Percentiles rank a stretch among this genome's conserved stretches.
Evolutionary conservation across 768 basidiomycete species (phyloP).

Genomic region (button mushroom (Agaricus bisporus)): DNA sequence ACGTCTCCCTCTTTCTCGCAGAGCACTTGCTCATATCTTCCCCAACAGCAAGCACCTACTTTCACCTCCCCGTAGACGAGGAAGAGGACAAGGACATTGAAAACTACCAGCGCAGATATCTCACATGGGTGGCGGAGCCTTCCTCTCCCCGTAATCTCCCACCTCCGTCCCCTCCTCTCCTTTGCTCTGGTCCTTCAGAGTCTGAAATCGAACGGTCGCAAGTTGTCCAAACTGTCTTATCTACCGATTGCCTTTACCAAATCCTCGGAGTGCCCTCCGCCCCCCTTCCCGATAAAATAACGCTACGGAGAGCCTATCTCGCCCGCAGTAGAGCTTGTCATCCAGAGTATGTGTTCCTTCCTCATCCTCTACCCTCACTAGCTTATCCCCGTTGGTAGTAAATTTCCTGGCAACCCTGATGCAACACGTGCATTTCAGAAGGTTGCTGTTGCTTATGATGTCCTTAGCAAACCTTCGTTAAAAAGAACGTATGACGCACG

Average conservation of each 20-base stretch:
- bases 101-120: conserved; percentile 36
- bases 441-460: conserved; percentile 77
- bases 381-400: conserved; percentile 36
- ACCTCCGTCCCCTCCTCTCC: conserved; percentile 14
- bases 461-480: conserved; percentile 67
- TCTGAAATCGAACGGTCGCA: conserved; percentile 1
- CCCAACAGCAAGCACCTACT: conserved; percentile 51
- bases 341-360: conserved; percentile 62
- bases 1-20: neutral
- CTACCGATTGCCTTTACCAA: conserved; percentile 61
- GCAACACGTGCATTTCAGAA: conserved; percentile 85
- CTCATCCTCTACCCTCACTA: neutral
- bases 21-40: neutral
- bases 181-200: neutral
- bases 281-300: conserved; percentile 46
- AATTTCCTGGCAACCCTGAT: conserved; percentile 70
- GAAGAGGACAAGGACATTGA: conserved; percentile 43
- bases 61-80: conserved; percentile 59
- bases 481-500: conserved; percentile 64
- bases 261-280: conserved; percentile 61
- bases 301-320: conserved; percentile 73
- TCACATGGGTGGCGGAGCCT: conserved; percentile 43
- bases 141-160: conserved; percentile 17
- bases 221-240: conserved; percentile 43
- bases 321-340: conserved; percentile 71